Base-by-base conservation (phyloP, 257 asterid species). In the Primulina huaijiensis region DNA sequence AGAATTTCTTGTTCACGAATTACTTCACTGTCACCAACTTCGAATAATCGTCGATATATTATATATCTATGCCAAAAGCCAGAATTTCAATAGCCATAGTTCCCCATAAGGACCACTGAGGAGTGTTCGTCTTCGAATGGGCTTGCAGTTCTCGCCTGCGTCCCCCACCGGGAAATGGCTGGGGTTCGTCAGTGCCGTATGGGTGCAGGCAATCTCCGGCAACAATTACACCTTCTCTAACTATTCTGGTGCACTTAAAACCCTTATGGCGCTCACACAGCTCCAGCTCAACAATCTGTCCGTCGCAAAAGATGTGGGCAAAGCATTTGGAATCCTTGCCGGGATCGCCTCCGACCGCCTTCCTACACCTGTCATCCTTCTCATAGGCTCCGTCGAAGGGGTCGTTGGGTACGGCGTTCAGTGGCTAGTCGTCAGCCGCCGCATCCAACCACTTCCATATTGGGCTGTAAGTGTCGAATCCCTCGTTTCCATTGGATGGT, bases 161-260 rank as follows among this genome's bases (percentile, higher is more conserved):
- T 77, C 98, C 0, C 87, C 96, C 31, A 88, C 87, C 81, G 95
- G 92, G 0, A 92, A 92, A 77, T 92, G 98, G 98, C 78, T 92
- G 53, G 98, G 98, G 0, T 84, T 92, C 31, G 88, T 92, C n/a
- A 79, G 96, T 19, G 99, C 99, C 75, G 87, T 94, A 0, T 94
- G 99, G 99, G 99, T 94, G 21, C 99, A 94, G 70, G 84, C 99
- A 5, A 91, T 94, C 30, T 89, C 99, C 57, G 99, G 99, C 43
- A 91, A 94, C 81, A 94, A 94, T 20, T 91, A 94, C 89, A 91
- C 97, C 11, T 94, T 94, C 75, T 89, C 99, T 0, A 94, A 94
- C 62, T 94, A 94, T 64, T 94, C 99, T 62, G 96, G 73, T 76
- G 96, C 97, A 8, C 78, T 94, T 2, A 94, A 94, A 66, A 68